Evolutionary conservation across 129 eudicot species (phyloP).

Genomic region (Silybum marianum): DNA sequence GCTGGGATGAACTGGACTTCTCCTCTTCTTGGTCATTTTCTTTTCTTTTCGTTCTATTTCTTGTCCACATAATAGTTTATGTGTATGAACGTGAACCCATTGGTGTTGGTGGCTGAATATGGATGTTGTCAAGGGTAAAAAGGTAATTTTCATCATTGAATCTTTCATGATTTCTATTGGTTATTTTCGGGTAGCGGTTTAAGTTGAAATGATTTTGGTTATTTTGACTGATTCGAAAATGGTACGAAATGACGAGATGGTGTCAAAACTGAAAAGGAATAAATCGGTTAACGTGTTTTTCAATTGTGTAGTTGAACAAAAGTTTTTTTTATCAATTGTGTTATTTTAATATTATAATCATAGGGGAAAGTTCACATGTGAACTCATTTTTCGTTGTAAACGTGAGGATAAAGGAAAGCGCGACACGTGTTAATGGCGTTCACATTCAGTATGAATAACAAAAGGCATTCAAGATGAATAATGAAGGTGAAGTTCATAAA

Average conservation of each 20-base stretch:
- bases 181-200: not conserved
- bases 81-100: not conserved
- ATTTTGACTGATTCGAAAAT: not conserved
- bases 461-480: no score
- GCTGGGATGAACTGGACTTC: slow-evolving; percentile 32
- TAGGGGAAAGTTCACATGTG: no score
- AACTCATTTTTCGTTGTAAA: no score
- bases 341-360: no score
- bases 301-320: no score
- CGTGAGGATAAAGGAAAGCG: no score
- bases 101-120: not conserved
- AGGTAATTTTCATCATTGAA: not conserved
- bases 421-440: no score
- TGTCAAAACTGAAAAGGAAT: not conserved
- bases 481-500: no score
- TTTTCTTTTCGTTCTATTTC: not conserved
- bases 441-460: no score
- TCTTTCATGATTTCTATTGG: not conserved
- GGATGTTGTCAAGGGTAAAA: not conserved
- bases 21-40: not conserved
- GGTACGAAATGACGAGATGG: not conserved
- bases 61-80: slow-evolving; percentile 8
- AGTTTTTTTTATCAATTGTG: no score
- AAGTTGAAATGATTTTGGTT: not conserved
- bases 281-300: not conserved